Evolutionary conservation across 148 eudicot species (phyloP), one percentile per base, ranked within the genome.

Genomic region (Dysphania ambrosioides): DNA sequence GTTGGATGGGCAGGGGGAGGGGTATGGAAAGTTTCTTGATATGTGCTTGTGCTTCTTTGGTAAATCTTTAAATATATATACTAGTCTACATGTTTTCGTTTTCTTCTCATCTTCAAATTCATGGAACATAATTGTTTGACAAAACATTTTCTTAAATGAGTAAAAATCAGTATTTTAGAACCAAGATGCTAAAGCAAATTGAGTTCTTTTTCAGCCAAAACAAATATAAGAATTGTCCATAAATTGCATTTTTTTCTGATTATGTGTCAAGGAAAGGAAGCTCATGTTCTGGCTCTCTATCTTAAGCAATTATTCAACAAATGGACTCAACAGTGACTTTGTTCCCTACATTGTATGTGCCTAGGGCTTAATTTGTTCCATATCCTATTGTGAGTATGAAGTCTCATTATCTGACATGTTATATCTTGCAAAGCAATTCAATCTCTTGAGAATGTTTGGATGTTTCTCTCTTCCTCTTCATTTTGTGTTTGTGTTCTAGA

Each of bases 181-280:
- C 35, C 57, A 15, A 23, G 13, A 15, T 31, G 41, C 47, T n/a
- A 34, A 55, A 53, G 26, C 24, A 19, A 38, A 38, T 29, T 66
- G 34, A 42, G 38, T 4, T 13, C 60, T 41, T 30, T 69, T 44
- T 44, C 5, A 40, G 2, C 7, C 24, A 26, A 4, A 55, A 21
- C 26, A 66, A 61, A 60, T 57, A n/a, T 51, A 59, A 61, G 35
- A 55, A 24, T 71, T 66, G 19, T 55, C 72, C 56, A 26, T 51
- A 56, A 41, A 26, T 42, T 59, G 40, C 49, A 29, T 9, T 29
- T 38, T 29, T 8, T 55, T 24, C 34, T 27, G n/a, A 55, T 47
- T 64, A 36, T 38, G 63, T 55, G 56, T 71, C 10, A 19, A 35
- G n/a, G 9, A 70, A 12, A 34, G 55, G 63, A 34, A 59, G 40